Conservation (phyloP, 2,329 filamentous ascomycete genomes). For the Paraphoma sp. region DNA sequence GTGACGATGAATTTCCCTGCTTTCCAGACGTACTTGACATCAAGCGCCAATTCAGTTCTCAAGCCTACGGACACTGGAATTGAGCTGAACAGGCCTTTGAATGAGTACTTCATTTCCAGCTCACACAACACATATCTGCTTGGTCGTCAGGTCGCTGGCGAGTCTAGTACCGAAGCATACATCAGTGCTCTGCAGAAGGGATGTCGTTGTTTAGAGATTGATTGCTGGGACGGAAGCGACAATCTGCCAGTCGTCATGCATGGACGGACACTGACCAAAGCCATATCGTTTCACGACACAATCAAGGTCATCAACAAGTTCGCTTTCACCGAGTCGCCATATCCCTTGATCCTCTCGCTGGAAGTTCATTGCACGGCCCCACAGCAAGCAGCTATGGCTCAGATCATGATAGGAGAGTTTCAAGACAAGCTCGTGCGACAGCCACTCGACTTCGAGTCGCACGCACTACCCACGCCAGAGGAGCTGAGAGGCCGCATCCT, state of each 20-base stretch:
- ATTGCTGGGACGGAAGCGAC: constrained; percentile 95
- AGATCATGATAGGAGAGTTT: constrained; percentile 86
- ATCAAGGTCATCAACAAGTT: constrained; percentile 94
- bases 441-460: constrained; percentile 71
- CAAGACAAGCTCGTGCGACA: constrained; percentile 79
- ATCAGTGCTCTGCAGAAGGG: constrained; percentile 86
- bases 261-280: constrained; percentile 85
- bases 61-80: constrained; percentile 66
- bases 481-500: constrained; percentile 83
- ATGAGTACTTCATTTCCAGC: constrained; percentile 97
- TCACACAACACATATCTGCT: constrained; percentile 98
- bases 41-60: constrained; percentile 69
- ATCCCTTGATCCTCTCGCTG: constrained; percentile 91
- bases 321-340: constrained; percentile 85
- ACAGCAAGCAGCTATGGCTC: constrained; percentile 88
- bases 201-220: constrained; percentile 94
- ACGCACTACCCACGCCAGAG: constrained; percentile 81
- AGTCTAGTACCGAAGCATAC: constrained; percentile 94
- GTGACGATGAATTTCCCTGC: constrained; percentile 77
- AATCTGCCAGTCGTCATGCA: constrained; percentile 90
- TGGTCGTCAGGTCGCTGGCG: constrained; percentile 86
- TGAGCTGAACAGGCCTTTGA: constrained; percentile 80
- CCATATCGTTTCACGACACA: constrained; percentile 88
- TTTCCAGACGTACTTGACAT: constrained; percentile 66
- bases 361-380: constrained; percentile 89